phyloP scores from a whole-genome alignment of 768 basidiomycete genomes.

The Mycena indigotica region DNA sequence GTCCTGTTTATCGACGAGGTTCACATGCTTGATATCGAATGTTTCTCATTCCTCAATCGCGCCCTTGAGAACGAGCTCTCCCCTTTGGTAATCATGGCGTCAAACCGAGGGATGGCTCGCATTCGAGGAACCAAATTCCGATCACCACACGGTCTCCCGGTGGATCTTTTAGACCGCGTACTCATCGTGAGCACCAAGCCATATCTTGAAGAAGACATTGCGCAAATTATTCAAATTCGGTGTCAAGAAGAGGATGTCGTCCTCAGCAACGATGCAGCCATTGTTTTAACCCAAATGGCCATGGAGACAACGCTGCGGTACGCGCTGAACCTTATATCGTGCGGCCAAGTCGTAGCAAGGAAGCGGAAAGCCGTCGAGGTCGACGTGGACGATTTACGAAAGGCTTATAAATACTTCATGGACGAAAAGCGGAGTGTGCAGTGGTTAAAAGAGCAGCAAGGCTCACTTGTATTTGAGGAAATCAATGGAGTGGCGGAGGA shows the following conservation, averaged over 20 bases:
- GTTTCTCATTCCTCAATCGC: conserved; percentile 97
- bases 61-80: conserved; percentile 93
- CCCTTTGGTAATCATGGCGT: conserved; percentile 97
- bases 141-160: conserved; percentile 92
- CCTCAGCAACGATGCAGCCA: conserved; percentile 68
- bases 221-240: conserved; percentile 93
- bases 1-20: conserved; percentile 99
- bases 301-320: conserved; percentile 89
- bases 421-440: conserved; percentile 92
- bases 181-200: conserved; percentile 93
- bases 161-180: conserved; percentile 92
- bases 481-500: conserved; percentile 40
- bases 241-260: conserved; percentile 96
- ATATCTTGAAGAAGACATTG: conserved; percentile 81
- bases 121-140: conserved; percentile 95
- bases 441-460: conserved; percentile 87
- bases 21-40: conserved; percentile 99
- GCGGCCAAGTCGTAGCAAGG: conserved; percentile 81
- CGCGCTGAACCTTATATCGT: conserved; percentile 92
- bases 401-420: conserved; percentile 88
- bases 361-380: conserved; percentile 82
- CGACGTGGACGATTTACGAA: conserved; percentile 80
- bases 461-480: conserved; percentile 74
- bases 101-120: conserved; percentile 91
- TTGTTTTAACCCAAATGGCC: conserved; percentile 88